Conservation (phyloP, 148 eudicot genomes). For the Suaeda aralocaspica region DNA sequence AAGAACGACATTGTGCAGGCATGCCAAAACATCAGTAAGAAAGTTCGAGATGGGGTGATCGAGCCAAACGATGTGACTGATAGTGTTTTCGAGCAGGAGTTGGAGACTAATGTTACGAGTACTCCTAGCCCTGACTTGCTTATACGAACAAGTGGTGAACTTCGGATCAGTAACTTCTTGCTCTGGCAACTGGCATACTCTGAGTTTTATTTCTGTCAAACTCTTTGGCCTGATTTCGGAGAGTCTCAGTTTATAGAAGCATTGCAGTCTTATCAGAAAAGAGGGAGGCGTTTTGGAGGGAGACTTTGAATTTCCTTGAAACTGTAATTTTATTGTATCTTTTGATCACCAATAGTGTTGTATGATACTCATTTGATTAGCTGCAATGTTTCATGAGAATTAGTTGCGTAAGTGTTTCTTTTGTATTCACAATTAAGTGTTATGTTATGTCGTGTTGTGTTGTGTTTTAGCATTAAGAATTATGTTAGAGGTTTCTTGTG, state of each 20-base stretch:
- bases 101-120: slow-evolving; percentile 23
- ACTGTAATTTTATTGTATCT: too few species aligned
- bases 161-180: slow-evolving; percentile 34
- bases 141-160: slow-evolving; percentile 33
- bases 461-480: too few species aligned
- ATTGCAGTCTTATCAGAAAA: slow-evolving; percentile 26
- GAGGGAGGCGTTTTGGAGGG: slow-evolving; percentile 35
- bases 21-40: slow-evolving; percentile 22
- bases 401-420: too few species aligned
- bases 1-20: slow-evolving; percentile 30
- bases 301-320: too few species aligned
- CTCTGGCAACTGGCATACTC: slow-evolving; percentile 40
- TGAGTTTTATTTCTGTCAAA: slow-evolving; percentile 26
- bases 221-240: slow-evolving; percentile 28
- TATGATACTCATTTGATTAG: too few species aligned
- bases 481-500: too few species aligned
- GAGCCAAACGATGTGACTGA: slow-evolving; percentile 22
- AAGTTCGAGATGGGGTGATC: slow-evolving; percentile 31
- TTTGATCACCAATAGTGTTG: too few species aligned
- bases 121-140: slow-evolving; percentile 32
- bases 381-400: too few species aligned
- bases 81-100: slow-evolving; percentile 22
- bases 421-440: too few species aligned
- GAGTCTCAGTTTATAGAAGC: slow-evolving; percentile 30
- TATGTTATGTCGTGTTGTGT: too few species aligned